Evolutionary conservation across 495 filamentous ascomycete genomes (phyloP).

Genomic region (Glonium stellatum): DNA sequence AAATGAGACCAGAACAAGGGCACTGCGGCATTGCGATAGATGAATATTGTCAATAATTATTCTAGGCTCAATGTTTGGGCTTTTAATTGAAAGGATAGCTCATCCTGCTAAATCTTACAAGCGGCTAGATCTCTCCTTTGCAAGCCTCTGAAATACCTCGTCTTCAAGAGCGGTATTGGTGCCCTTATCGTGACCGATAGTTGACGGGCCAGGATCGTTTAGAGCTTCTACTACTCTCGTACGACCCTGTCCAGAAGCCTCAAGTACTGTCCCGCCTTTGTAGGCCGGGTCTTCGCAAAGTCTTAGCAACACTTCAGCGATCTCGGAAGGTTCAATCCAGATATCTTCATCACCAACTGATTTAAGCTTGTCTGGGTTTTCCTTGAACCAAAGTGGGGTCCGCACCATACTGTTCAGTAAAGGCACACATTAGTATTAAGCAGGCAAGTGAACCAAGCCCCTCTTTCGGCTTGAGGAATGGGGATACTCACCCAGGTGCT

Average conservation of each 20-base stretch:
- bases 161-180: not conserved
- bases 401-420: not conserved
- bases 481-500: not conserved
- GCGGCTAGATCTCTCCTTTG: not conserved
- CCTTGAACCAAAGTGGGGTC: not conserved
- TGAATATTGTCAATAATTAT: not conserved
- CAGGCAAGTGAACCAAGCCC: not conserved
- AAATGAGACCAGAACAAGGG: too few species aligned
- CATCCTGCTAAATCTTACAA: not conserved
- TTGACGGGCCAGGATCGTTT: not conserved
- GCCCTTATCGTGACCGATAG: not conserved
- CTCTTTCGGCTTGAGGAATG: not conserved
- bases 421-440: too few species aligned
- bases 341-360: not conserved
- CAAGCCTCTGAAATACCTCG: not conserved
- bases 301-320: not conserved
- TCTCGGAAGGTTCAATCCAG: conserved; percentile 2
- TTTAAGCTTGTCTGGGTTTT: not conserved
- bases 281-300: not conserved
- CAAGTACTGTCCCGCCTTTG: not conserved
- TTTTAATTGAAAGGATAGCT: not conserved
- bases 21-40: too few species aligned
- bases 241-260: not conserved
- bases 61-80: not conserved
- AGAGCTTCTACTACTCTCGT: not conserved